phyloP scores from a whole-genome alignment of 2,329 filamentous ascomycete genomes.

The Pseudopyricularia cyperi region DNA sequence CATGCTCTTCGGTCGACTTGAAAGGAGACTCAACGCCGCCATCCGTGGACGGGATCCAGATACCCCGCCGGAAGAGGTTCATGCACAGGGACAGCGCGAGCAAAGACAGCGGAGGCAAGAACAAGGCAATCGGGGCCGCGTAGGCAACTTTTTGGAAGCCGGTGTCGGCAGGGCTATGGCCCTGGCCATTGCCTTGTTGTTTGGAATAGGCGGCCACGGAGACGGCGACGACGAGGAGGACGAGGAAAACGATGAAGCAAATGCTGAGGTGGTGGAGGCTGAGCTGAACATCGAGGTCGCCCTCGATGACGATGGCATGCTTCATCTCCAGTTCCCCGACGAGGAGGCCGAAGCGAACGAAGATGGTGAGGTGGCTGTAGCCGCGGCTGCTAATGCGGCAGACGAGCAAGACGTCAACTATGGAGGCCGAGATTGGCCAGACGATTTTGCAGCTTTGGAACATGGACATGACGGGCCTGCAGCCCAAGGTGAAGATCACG shows the following conservation, averaged over 20 bases:
- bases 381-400: background rate
- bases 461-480: background rate
- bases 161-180: constrained; percentile 8
- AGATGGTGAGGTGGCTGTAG: background rate
- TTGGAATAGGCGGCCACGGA: constrained; percentile 1
- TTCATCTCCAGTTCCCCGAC: background rate
- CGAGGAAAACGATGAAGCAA: constrained; percentile 24
- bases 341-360: background rate
- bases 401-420: background rate
- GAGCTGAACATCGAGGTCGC: constrained; percentile 6
- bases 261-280: constrained; percentile 10
- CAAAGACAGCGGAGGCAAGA: background rate
- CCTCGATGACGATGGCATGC: constrained; percentile 20
- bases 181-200: background rate
- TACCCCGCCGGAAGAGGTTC: background rate
- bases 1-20: constrained; percentile 30
- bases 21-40: constrained; percentile 32
- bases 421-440: background rate
- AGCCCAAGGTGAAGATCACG: background rate
- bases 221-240: constrained; percentile 10
- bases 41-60: constrained; percentile 9
- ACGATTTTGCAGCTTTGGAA: background rate
- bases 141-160: constrained; percentile 10
- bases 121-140: constrained; percentile 8
- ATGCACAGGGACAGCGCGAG: background rate